phyloP scores from a whole-genome alignment of 2,329 filamentous ascomycete genomes.

The Torrubiellomyces zombiae region DNA sequence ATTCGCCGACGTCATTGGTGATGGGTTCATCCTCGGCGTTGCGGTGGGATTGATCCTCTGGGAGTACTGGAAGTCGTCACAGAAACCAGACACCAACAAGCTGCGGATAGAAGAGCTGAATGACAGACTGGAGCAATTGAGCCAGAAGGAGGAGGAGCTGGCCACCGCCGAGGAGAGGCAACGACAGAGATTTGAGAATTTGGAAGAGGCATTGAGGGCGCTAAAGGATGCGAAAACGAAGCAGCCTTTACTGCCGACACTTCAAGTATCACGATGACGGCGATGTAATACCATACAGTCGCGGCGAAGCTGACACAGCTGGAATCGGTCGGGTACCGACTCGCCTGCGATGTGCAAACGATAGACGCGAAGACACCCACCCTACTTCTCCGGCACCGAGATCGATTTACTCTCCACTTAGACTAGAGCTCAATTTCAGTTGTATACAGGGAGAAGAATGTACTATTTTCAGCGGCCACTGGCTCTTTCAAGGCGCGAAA shows the following conservation, averaged over 20 bases:
- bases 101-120: conserved; percentile 35
- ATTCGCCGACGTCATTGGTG: conserved; percentile 49
- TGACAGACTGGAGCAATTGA: conserved; percentile 30
- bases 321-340: too few relatives aligned
- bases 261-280: conserved; percentile 12
- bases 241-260: conserved; percentile 28
- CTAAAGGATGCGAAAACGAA: conserved; percentile 41
- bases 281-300: too few relatives aligned
- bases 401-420: too few relatives aligned
- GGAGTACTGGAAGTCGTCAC: conserved; percentile 41
- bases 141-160: conserved; percentile 31
- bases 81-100: conserved; percentile 42
- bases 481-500: too few relatives aligned
- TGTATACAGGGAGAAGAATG: too few relatives aligned
- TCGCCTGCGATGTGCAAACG: too few relatives aligned
- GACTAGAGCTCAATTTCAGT: too few relatives aligned
- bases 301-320: too few relatives aligned
- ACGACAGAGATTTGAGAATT: conserved; percentile 27
- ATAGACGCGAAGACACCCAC: too few relatives aligned
- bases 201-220: conserved; percentile 36
- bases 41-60: conserved; percentile 41
- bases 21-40: conserved; percentile 44
- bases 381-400: too few relatives aligned
- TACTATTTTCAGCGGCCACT: too few relatives aligned
- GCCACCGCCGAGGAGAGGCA: conserved; percentile 26